A percentile compares a stretch with the other conserved stretches of the same genome.
Evolutionary conservation across 306 rosid genomes (phyloP).

Genomic region (Rosa lucieae): DNA sequence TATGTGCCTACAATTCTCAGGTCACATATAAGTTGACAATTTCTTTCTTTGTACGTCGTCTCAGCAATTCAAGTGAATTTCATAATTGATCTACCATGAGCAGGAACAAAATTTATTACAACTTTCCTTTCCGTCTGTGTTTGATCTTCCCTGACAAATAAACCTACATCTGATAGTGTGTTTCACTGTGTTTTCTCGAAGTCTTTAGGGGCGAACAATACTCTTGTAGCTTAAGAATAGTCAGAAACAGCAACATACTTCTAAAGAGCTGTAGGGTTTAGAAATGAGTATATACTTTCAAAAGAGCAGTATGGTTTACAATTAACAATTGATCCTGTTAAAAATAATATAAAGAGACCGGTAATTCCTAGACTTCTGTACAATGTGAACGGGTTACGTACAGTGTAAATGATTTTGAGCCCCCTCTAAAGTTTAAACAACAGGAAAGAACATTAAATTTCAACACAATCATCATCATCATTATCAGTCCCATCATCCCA

Average conservation of each 20-base stretch:
- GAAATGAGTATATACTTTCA: background rate
- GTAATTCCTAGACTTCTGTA: slow-evolving; percentile 31
- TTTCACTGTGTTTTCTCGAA: too few relatives aligned
- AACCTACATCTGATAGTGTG: background rate
- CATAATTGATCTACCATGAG: background rate
- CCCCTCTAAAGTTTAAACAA: too few relatives aligned
- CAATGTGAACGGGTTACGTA: slow-evolving; percentile 23
- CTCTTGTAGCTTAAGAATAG: background rate
- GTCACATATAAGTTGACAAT: background rate
- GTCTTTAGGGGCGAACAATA: background rate
- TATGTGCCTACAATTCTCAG: slow-evolving; percentile 7
- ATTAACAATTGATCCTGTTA: background rate
- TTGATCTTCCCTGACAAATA: background rate
- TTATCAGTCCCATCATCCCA: slow-evolving; percentile 63
- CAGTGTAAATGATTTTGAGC: background rate
- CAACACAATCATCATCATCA: slow-evolving; percentile 62
- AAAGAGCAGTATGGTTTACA: slow-evolving; percentile 2
- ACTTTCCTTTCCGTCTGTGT: background rate
- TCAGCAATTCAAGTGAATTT: background rate
- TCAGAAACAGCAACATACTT: background rate
- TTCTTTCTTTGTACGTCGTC: background rate
- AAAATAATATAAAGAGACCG: background rate
- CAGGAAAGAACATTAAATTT: slow-evolving; percentile 41
- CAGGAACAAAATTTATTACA: background rate
- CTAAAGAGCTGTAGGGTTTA: background rate